Base-by-base conservation (phyloP, 257 asterid species). In the Jaltomata sinuosa region DNA sequence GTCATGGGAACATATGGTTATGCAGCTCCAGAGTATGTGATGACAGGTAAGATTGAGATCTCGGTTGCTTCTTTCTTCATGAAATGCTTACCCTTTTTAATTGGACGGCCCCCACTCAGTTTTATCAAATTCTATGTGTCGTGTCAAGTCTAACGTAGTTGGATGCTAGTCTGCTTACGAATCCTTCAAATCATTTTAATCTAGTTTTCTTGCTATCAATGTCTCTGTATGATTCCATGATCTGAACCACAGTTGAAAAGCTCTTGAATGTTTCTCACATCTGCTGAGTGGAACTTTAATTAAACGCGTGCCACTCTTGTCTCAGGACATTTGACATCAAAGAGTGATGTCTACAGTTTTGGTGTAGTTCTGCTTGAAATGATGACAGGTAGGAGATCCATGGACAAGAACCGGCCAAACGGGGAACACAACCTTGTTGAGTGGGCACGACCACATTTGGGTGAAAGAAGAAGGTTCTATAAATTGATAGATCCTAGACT, bases 1-100 rank as follows among this genome's bases (percentile, higher is more conserved):
- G 99, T 96, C 68, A 94, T 96, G 99, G 98, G 99, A 45, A 96
- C 99, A 4, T 94, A 96, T 34, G 99, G 99, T 36, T 94, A 96
- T 84, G 99, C 99, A 5, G 99, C 99, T 78, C 99, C 99, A 18
- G 98, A 96, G 85, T 96, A 96, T 87, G 98, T 96, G 54, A 96
- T 96, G 99, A 96, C 99, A 12, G 99, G 99, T 96, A 89, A 85
- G 15, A 9, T 5, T 81, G 53, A 9, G 64, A 79, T 42, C 59
- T 67, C 54, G n/a, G 42, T 47, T 19, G 38, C 54, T 47, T 76
- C 59, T 76, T 27, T 42, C 57, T 76, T 76, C 61, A 8, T 47
- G 25, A 25, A 47, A 45, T 47, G 25, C 81, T 47, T 74, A 16
- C 54, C 54, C 3, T 12, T 22, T 22, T 49, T 25, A 45, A 36